Evolutionary conservation across 768 basidiomycete species (phyloP).

Genomic region (Coprinopsis marcescibilis): DNA sequence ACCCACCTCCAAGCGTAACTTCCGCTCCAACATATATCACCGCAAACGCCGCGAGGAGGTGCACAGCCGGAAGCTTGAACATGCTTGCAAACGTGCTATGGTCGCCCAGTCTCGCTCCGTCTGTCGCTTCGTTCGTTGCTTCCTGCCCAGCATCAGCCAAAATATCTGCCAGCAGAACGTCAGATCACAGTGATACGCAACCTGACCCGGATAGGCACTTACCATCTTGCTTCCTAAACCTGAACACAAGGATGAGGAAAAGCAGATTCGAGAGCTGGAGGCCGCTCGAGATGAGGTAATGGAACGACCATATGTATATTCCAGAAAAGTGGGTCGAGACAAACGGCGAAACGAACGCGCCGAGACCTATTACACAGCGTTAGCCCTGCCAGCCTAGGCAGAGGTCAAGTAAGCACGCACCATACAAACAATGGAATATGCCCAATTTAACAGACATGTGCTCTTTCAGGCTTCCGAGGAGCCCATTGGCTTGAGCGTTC

Average conservation of each 20-base stretch:
- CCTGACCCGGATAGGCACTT: conserved; percentile 3
- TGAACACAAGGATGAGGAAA: conserved; percentile 53
- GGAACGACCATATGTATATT: conserved; percentile 63
- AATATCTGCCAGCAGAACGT: conserved; percentile 36
- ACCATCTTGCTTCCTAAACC: conserved; percentile 70
- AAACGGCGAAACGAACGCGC: conserved; percentile 66
- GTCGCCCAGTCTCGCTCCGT: conserved; percentile 13
- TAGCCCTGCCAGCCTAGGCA: not conserved
- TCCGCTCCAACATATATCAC: conserved; percentile 68
- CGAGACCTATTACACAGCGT: conserved; percentile 39
- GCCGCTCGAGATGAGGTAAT: conserved; percentile 67
- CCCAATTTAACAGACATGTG: conserved; percentile 64
- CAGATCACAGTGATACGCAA: not conserved
- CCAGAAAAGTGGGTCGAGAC: conserved; percentile 78
- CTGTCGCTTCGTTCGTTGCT: conserved; percentile 27
- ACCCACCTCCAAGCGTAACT: conserved; percentile 47
- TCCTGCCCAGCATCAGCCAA: conserved; percentile 48
- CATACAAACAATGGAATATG: conserved; percentile 60
- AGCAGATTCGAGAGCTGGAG: conserved; percentile 53
- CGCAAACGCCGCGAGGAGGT: conserved; percentile 57
- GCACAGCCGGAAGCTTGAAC: conserved; percentile 43
- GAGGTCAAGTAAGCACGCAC: conserved; percentile 20
- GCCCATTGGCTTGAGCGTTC: conserved; percentile 72
- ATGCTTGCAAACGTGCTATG: conserved; percentile 41
- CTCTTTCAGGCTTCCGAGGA: conserved; percentile 51